A percentile compares a stretch with the other conserved stretches of the same genome.
These are phyloP conservation scores for Plasmodium falciparum DNA, from an alignment of 169 alveolate genomes.

Conservation along the genomic window DNA sequence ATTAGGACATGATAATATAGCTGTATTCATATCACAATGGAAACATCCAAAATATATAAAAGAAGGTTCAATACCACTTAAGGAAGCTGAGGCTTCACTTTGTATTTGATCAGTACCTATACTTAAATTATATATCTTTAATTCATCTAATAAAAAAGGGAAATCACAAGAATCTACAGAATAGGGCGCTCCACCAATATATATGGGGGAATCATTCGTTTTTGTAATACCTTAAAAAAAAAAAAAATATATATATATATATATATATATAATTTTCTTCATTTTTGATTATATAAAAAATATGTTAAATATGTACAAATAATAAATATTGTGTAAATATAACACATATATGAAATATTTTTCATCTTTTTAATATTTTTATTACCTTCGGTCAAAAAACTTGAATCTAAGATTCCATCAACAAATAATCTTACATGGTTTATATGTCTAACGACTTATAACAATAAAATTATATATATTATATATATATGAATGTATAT, in stretches of 20 bases:
- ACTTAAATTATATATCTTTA: slow-evolving; percentile 84
- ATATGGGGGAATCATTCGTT: slow-evolving; percentile 88
- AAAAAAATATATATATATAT: background rate
- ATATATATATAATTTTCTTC: no score
- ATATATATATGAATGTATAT: slow-evolving; percentile 4
- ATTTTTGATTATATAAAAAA: background rate
- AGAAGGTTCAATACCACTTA: slow-evolving; percentile 91
- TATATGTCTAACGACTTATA: slow-evolving; percentile 64
- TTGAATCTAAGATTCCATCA: slow-evolving; percentile 63
- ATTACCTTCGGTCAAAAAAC: slow-evolving; percentile 71
- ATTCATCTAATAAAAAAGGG: slow-evolving; percentile 90
- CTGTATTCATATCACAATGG: slow-evolving; percentile 86
- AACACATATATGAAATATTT: background rate
- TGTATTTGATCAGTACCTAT: slow-evolving; percentile 85
- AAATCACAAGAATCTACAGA: slow-evolving; percentile 86
- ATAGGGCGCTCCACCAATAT: slow-evolving; percentile 90
- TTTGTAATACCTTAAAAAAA: slow-evolving; percentile 76
- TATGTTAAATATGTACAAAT: background rate
- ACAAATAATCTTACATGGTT: slow-evolving; percentile 66
- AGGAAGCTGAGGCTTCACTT: slow-evolving; percentile 84
- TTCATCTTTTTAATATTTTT: background rate
- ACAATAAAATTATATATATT: slow-evolving; percentile 12
- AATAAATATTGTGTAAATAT: background rate
- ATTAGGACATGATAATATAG: slow-evolving; percentile 86
- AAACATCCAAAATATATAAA: slow-evolving; percentile 89